These are phyloP conservation scores for Didymella sp. DNA, from an alignment of 2,329 filamentous ascomycete species.

Conservation along the genomic window DNA sequence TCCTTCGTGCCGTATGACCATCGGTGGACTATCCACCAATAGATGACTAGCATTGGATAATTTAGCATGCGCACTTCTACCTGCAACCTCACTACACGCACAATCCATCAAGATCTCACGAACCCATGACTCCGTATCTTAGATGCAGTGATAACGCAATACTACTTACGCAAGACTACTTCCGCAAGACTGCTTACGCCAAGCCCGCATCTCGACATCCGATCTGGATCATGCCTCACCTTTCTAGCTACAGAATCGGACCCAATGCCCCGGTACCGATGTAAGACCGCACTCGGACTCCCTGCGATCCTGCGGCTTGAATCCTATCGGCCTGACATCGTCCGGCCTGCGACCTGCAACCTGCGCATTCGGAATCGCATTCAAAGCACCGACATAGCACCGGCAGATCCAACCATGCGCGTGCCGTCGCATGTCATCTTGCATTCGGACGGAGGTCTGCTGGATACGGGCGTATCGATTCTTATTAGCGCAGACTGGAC, in stretches of 20 bases:
- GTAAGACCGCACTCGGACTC: not conserved
- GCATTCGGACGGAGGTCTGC: no score
- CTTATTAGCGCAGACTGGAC: no score
- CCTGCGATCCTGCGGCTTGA: no score
- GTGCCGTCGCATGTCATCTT: no score
- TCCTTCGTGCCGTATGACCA: not conserved
- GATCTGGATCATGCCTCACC: constrained; percentile 7
- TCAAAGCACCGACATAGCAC: no score
- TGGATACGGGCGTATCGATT: no score
- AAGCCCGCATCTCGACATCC: not conserved
- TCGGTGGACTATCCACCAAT: not conserved
- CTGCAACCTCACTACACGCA: not conserved
- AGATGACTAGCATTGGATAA: not conserved
- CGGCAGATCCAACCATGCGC: no score
- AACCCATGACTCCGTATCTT: not conserved
- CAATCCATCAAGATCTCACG: not conserved
- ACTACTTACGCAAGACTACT: constrained; percentile 3
- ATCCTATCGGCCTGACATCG: no score
- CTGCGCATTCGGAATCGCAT: no score
- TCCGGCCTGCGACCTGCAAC: not conserved
- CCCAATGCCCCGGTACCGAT: not conserved
- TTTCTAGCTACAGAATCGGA: constrained; percentile 8
- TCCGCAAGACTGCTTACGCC: constrained; percentile 5
- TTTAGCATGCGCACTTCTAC: not conserved
- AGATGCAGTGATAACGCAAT: not conserved